phyloP scores from a whole-genome alignment of 805 yeast species.

The Nakazawaea wickerhamii region DNA sequence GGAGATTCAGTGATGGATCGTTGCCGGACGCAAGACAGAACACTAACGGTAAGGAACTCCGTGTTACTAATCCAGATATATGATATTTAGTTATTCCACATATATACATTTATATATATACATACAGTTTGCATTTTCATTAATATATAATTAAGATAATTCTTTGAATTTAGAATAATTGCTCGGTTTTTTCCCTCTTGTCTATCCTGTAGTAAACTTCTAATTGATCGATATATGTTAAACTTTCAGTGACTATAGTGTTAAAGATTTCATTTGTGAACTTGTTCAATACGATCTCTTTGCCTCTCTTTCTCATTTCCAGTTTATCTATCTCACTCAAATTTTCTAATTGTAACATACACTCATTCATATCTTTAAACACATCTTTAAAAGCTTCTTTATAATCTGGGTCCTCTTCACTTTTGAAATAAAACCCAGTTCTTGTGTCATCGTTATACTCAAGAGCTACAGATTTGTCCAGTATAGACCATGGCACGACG shows the following conservation, averaged over 20 bases:
- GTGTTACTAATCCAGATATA: constrained; percentile 12
- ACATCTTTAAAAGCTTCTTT: constrained; percentile 15
- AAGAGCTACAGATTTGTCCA: constrained; percentile 20
- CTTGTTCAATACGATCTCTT: constrained; percentile 10
- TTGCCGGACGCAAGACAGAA: constrained; percentile 61
- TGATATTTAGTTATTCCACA: no score
- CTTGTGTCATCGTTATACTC: constrained; percentile 32
- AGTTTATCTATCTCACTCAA: constrained; percentile 18
- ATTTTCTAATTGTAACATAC: constrained; percentile 33
- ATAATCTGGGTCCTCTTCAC: constrained; percentile 68
- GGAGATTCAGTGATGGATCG: constrained; percentile 17
- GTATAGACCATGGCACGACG: constrained; percentile 49
- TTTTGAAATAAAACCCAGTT: constrained; percentile 78
- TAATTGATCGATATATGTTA: constrained; percentile 11
- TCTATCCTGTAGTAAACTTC: constrained; percentile 11
- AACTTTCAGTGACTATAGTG: constrained; percentile 1
- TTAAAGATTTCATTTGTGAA: constrained; percentile 11
- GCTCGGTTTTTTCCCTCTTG: constrained; percentile 25
- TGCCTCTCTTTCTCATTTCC: constrained; percentile 15
- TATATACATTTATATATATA: neutral
- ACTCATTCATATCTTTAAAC: constrained; percentile 43
- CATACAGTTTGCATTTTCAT: neutral
- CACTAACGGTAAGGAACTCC: constrained; percentile 40
- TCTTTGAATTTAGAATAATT: constrained; percentile 21
- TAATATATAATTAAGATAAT: neutral